Base-by-base conservation (phyloP, 2,329 filamentous ascomycete genomes). In the Elsinoe batatas region DNA sequence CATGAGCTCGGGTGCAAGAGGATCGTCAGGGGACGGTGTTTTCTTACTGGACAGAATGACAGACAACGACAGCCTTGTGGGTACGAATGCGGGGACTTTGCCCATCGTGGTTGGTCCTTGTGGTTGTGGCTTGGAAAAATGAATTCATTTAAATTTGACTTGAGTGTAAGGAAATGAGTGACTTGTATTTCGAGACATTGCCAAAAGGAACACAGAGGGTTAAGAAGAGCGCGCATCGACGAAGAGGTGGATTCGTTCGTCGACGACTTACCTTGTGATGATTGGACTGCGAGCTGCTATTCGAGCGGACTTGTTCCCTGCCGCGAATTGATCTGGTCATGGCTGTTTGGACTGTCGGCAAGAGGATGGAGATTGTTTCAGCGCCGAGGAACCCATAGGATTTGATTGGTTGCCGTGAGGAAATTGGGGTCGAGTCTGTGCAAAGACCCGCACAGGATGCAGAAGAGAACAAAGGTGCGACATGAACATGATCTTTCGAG, bases 71-170 rank as follows among this genome's bases (percentile, higher is more conserved):
- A 55, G 37, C 53, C 53, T 47, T 44, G 38, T 55, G 36, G 37
- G 33, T 40, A 8, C 36, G 33, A 18, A n/a, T 44, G 38, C 32
- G 38, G 53, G 53, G 53, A 47, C 22, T 22, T 37, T 22, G 15
- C 37, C 33, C n/a, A 37, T 40, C 22, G 17, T 46, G 53, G 42
- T 55, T 55, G 53, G 47, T 51, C 17, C 11, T 22, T 15, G 47
- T 37, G 38, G 53, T 37, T 47, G 42, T 55, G 53, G 53, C 53
- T 55, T 44, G 53, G 18, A 44, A 47, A 55, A 55, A 55, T 20
- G 11, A 44, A 55, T 35, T 42, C 53, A 17, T 35, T 37, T 30
- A 44, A 47, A 55, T 55, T 55, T 55, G 42, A 46, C 47, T 51
- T 32, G 46, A 36, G 32, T n/a, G 15, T 38, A 26, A 51, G 32